These are phyloP conservation scores for Blastocystis sp. DNA, from an alignment of 352 stramenopile genomes.

Conservation along the genomic window DNA sequence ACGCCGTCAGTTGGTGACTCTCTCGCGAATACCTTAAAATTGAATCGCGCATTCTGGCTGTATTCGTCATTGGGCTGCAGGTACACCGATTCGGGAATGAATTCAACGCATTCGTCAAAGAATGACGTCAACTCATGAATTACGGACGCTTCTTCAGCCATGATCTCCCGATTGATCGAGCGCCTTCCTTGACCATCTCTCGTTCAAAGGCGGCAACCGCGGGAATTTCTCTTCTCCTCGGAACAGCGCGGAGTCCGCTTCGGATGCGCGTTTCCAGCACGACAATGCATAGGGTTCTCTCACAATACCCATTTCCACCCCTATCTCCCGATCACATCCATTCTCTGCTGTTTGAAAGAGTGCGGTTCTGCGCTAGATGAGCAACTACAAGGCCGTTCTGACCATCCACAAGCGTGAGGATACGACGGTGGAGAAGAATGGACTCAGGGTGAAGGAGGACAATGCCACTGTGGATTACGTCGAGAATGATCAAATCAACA, in stretches of 20 bases:
- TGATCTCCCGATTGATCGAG: constrained; percentile 27
- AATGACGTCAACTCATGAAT: constrained; percentile 58
- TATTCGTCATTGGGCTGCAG: constrained; percentile 39
- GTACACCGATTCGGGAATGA: constrained; percentile 52
- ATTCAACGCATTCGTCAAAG: constrained; percentile 63
- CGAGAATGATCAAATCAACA: not conserved
- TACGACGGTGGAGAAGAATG: not conserved
- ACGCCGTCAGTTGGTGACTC: not conserved
- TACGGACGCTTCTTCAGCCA: constrained; percentile 62
- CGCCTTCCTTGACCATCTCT: not conserved
- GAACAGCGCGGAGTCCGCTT: too few relatives aligned
- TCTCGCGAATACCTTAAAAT: constrained; percentile 39
- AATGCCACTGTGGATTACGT: constrained; percentile 2
- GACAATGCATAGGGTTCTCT: too few relatives aligned
- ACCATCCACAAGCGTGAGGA: not conserved
- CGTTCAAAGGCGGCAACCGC: not conserved
- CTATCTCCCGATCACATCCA: not conserved
- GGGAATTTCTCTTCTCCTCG: not conserved
- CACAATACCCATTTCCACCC: too few relatives aligned
- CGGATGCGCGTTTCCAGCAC: too few relatives aligned
- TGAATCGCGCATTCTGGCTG: constrained; percentile 1
- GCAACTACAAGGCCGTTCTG: constrained; percentile 14
- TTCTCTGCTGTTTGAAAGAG: not conserved
- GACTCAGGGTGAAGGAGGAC: not conserved
- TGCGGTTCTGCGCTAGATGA: not conserved